Evolutionary conservation across 306 rosid genomes (phyloP).

Genomic region (Oemleria cerasiformis): DNA sequence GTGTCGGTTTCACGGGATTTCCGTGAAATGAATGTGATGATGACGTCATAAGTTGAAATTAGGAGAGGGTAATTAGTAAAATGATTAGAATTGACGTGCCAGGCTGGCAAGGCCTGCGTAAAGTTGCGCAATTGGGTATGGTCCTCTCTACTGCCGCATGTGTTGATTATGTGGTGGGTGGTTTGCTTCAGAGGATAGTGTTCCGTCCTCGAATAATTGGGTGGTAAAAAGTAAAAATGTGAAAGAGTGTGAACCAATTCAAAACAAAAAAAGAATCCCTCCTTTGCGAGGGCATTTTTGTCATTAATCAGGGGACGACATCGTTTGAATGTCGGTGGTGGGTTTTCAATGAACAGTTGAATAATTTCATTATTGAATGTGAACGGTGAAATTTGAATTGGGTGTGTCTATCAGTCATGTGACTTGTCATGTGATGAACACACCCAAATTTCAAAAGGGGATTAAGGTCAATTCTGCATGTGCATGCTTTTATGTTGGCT

Average conservation of each 20-base stretch:
- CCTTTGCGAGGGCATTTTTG: not conserved
- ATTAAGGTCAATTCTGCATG: not conserved
- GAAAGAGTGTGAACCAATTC: not conserved
- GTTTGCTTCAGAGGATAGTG: not conserved
- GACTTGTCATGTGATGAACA: not conserved
- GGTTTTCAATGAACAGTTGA: not conserved
- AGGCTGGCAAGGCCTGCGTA: constrained; percentile 21
- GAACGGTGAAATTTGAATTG: not conserved
- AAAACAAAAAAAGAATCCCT: not conserved
- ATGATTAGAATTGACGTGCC: constrained; percentile 9
- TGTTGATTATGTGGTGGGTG: constrained; percentile 1
- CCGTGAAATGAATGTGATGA: not conserved
- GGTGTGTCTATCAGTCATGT: not conserved
- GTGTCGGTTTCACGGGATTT: constrained; percentile 22
- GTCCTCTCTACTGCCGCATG: not conserved
- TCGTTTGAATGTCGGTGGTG: constrained; percentile 13
- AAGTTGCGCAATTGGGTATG: not conserved
- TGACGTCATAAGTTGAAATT: constrained; percentile 21
- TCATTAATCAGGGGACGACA: not conserved
- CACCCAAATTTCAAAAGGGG: not conserved
- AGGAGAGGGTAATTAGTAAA: not conserved
- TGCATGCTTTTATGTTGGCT: not conserved
- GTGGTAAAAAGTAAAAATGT: not conserved
- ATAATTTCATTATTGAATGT: constrained; percentile 4
- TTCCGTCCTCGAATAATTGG: not conserved